Conservation (phyloP, 768 basidiomycete genomes). For the Hirschioporus abietinus region DNA sequence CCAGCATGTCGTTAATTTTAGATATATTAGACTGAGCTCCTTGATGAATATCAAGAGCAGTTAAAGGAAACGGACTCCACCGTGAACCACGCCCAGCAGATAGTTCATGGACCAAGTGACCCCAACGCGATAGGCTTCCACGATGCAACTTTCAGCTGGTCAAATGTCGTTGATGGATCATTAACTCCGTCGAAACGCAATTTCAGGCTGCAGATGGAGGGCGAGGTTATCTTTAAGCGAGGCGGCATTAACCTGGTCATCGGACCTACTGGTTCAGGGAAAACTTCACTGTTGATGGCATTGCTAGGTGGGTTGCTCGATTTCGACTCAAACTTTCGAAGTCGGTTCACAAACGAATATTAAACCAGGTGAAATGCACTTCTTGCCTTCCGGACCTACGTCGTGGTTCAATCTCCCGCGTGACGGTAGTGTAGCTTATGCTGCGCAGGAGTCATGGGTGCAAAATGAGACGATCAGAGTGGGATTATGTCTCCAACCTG, state of each 20-base stretch:
- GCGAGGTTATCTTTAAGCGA: constrained; percentile 29
- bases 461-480: constrained; percentile 73
- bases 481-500: neutral
- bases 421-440: constrained; percentile 65
- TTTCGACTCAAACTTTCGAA: neutral
- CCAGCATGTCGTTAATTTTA: neutral
- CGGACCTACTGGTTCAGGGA: constrained; percentile 15
- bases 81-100: constrained; percentile 4
- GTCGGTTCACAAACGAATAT: neutral
- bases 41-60: constrained; percentile 33
- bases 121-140: constrained; percentile 41
- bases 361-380: constrained; percentile 58
- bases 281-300: constrained; percentile 18
- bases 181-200: constrained; percentile 39
- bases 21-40: constrained; percentile 37
- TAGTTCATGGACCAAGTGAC: neutral
- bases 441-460: constrained; percentile 83
- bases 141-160: constrained; percentile 55
- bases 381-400: constrained; percentile 40
- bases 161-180: constrained; percentile 29
- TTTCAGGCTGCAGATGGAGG: constrained; percentile 46
- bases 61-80: constrained; percentile 8
- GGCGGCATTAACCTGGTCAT: constrained; percentile 15
- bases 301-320: constrained; percentile 21
- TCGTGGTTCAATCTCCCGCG: constrained; percentile 71